Conservation (phyloP, 2,329 filamentous ascomycete species). For the Ceratocystis alfenasii region DNA sequence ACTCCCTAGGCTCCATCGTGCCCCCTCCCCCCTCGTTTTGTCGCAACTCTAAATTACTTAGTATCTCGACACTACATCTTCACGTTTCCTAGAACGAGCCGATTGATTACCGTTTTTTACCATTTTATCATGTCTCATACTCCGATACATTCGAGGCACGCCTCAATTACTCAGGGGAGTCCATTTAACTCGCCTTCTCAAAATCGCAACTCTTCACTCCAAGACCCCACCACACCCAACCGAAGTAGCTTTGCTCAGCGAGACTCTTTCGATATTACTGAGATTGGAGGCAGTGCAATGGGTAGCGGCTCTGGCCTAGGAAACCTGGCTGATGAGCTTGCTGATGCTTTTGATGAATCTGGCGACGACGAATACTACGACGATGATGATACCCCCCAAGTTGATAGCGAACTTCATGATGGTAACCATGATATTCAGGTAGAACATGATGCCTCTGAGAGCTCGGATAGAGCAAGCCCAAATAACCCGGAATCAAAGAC, state of each 20-base stretch:
- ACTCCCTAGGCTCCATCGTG: not conserved
- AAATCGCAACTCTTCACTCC: constrained; percentile 35
- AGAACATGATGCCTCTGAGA: constrained; percentile 11
- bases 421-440: not conserved
- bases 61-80: not conserved
- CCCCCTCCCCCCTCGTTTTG: not conserved
- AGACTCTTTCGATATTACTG: constrained; percentile 37
- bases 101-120: not conserved
- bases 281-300: constrained; percentile 32
- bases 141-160: constrained; percentile 47
- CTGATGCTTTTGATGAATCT: constrained; percentile 57
- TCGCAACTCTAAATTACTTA: not conserved
- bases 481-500: constrained; percentile 25
- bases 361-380: constrained; percentile 47
- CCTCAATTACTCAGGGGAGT: constrained; percentile 39
- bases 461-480: constrained; percentile 10
- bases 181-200: constrained; percentile 20
- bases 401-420: constrained; percentile 30
- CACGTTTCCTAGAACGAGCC: not conserved
- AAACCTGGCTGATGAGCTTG: constrained; percentile 70
- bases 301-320: constrained; percentile 49
- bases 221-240: constrained; percentile 40
- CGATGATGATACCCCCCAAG: constrained; percentile 26
- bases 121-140: constrained; percentile 37
- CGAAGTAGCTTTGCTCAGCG: constrained; percentile 38